Base-by-base conservation (phyloP, 2,329 filamentous ascomycete genomes). In the Pseudogymnoascus sp. region DNA sequence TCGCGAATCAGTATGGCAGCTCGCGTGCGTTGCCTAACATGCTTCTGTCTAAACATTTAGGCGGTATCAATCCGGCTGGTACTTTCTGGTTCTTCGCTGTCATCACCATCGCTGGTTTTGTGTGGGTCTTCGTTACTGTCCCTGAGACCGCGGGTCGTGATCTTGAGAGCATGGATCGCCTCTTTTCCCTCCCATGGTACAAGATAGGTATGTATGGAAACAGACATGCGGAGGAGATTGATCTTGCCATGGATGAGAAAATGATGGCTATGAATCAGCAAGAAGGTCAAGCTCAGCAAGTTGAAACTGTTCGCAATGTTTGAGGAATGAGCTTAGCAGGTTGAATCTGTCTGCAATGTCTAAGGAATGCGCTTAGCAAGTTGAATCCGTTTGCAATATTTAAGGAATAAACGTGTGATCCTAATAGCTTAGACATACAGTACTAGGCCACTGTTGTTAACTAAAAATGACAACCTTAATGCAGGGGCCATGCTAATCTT, bases 401-500 rank as follows among this genome's bases (percentile, higher is more conserved):
- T 19, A 19, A 19, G 19, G 19, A 19, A 19, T 19, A 2, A 19
- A 19, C 19, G 19, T 2, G 19, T 19, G 19, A 19, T 19, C 19
- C 19, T 19, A 19, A 19, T 19, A 19, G 19, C 19, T 19, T 19
- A 19, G 19, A 19, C 19, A 19, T 19, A 19, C 19, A 19, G 19
- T 19, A 19, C 19, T 19, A 19, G 19, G 19, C 19, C 19, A 19
- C 19, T 19, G 19, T 19, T 19, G 19, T 19, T 19, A 19, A 19
- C 19, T 19, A 19, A 19, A 19, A 19, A 19, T 19, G 19, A 19
- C 19, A 19, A 19, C 90, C 90, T 93, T 93, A 92, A 89, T 86
- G 82, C 84, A 86, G 83, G 84, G 87, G 86, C 86, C 86, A 89
- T 90, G 87, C 87, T 89, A 89, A 87, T 87, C 83, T 87, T 87